phyloP scores from a whole-genome alignment of 371 early-diverging fungal species.

The Rhizomucor miehei region DNA sequence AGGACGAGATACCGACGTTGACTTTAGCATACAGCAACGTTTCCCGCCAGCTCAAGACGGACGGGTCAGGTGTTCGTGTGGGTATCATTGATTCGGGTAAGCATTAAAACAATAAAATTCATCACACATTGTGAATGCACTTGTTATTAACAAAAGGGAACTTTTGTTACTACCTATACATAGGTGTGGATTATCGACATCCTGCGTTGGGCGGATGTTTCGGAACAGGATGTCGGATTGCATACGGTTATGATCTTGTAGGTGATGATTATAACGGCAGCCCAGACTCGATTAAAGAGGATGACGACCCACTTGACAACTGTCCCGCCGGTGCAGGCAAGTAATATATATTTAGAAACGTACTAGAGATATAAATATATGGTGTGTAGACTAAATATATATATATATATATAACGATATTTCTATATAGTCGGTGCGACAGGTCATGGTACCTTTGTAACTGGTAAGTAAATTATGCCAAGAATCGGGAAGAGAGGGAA shows the following conservation, averaged over 20 bases:
- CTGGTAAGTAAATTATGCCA: constrained; percentile 26
- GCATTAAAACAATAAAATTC: no score
- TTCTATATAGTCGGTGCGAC: constrained; percentile 29
- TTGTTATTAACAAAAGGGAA: no score
- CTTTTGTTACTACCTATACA: no score
- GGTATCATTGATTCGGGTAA: constrained; percentile 44
- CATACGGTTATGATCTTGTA: constrained; percentile 64
- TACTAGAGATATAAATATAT: constrained; percentile 1
- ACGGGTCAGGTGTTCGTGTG: constrained; percentile 30
- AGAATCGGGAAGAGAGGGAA: no score
- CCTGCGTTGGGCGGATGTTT: constrained; percentile 67
- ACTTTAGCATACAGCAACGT: constrained; percentile 18
- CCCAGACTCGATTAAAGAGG: constrained; percentile 13
- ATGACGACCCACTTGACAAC: constrained; percentile 31
- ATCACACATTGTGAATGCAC: no score
- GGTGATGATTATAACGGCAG: constrained; percentile 46
- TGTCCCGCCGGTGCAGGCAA: constrained; percentile 28
- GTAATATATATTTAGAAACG: neutral
- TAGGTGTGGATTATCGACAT: constrained; percentile 56
- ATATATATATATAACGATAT: no score
- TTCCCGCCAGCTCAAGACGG: constrained; percentile 14
- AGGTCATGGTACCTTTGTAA: constrained; percentile 41
- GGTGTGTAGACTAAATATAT: no score
- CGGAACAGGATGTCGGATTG: constrained; percentile 51
- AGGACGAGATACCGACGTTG: constrained; percentile 21